A percentile compares a stretch with the other conserved stretches of the same genome.
These are phyloP conservation scores for Talaromyces liani DNA, from an alignment of 495 filamentous ascomycete species.

Conservation along the genomic window DNA sequence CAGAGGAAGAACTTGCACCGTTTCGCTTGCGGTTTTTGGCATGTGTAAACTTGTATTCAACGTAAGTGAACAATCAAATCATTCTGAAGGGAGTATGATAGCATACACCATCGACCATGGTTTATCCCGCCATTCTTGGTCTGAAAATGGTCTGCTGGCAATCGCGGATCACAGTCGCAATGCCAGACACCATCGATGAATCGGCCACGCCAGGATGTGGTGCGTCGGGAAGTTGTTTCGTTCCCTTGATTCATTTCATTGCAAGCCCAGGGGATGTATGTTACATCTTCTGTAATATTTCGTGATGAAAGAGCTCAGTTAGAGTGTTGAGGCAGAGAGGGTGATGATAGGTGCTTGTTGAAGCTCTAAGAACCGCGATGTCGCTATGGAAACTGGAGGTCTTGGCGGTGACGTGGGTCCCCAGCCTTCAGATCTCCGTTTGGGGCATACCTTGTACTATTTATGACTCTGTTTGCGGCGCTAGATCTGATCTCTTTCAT, in stretches of 20 bases:
- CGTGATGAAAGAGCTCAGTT: neutral
- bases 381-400: slow-evolving; percentile 6
- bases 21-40: slow-evolving; percentile 42
- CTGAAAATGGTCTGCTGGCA: slow-evolving; percentile 50
- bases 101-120: slow-evolving; percentile 50
- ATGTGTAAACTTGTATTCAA: slow-evolving; percentile 52
- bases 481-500: neutral
- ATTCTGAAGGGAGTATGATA: neutral
- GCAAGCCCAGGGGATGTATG: neutral
- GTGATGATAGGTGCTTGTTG: neutral
- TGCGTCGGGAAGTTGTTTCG: slow-evolving; percentile 2
- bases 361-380: neutral
- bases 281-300: neutral
- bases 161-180: slow-evolving; percentile 60
- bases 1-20: slow-evolving; percentile 69
- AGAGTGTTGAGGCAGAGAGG: neutral
- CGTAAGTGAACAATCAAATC: neutral
- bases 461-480: neutral
- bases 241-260: slow-evolving; percentile 1
- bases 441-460: neutral
- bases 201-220: slow-evolving; percentile 37
- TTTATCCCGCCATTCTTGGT: slow-evolving; percentile 62
- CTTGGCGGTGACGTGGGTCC: neutral
- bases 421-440: neutral
- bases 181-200: slow-evolving; percentile 51